A percentile compares a stretch with the other conserved stretches of the same genome.
phyloP scores from a whole-genome alignment of 1,284 basidiomycete genomes.

The Pseudozyma tsukubaensis region DNA sequence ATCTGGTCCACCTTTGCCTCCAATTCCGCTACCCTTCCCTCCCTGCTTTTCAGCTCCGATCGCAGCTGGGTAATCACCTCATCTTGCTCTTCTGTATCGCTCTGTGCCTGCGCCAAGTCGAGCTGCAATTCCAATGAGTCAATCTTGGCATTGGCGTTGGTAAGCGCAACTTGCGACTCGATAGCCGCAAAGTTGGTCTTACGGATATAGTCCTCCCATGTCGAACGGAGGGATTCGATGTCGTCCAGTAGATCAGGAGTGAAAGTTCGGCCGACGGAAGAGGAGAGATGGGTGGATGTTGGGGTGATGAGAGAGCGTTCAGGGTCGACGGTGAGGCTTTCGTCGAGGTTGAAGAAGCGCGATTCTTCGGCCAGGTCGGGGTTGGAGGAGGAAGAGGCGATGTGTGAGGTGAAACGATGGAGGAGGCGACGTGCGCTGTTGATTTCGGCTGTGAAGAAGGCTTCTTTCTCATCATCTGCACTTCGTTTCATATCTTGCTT shows the following conservation, averaged over 20 bases:
- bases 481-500: neutral
- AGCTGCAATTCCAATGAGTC: neutral
- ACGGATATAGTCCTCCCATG: conserved; percentile 15
- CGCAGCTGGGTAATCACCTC: neutral
- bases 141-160: neutral
- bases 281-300: conserved; percentile 8
- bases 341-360: conserved; percentile 19
- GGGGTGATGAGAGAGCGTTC: conserved; percentile 26
- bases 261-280: conserved; percentile 29
- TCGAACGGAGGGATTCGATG: conserved; percentile 8
- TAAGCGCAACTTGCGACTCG: conserved; percentile 16
- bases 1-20: conserved; percentile 23
- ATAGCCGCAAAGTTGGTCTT: conserved; percentile 9
- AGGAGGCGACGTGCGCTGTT: neutral
- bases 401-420: neutral
- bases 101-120: neutral
- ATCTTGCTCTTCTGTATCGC: neutral
- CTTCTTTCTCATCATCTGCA: neutral
- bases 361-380: neutral
- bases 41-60: neutral
- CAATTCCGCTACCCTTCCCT: conserved; percentile 2
- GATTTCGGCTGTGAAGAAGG: conserved; percentile 21
- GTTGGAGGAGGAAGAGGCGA: neutral
- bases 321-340: conserved; percentile 26
- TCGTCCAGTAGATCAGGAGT: conserved; percentile 38